Percentiles rank a stretch among this genome's conserved stretches.
phyloP scores from a whole-genome alignment of 129 eudicot genomes.

The Kitagawia praeruptora region DNA sequence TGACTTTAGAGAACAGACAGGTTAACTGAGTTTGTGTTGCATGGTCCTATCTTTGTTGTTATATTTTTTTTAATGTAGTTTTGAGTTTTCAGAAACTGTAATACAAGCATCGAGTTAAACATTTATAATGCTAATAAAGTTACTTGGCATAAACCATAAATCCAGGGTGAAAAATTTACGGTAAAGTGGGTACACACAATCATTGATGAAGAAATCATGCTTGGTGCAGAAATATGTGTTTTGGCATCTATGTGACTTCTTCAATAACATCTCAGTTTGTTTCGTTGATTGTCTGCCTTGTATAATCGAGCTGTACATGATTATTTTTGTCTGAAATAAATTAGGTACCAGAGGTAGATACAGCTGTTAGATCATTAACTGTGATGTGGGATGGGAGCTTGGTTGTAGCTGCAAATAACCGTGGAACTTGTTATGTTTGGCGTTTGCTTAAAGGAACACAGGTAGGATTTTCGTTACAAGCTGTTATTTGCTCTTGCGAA shows the following conservation, averaged over 20 bases:
- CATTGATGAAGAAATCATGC: background rate
- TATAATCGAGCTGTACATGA: background rate
- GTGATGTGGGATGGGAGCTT: slow-evolving; percentile 99
- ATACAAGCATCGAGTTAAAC: background rate
- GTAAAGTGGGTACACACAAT: background rate
- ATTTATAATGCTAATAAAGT: background rate
- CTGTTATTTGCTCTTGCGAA: background rate
- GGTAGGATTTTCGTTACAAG: slow-evolving; percentile 21
- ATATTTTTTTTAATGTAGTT: background rate
- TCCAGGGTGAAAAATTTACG: background rate
- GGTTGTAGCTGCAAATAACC: slow-evolving; percentile 95
- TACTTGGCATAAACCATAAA: background rate
- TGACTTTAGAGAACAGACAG: background rate
- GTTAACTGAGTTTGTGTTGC: background rate
- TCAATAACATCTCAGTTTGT: background rate
- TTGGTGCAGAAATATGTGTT: background rate
- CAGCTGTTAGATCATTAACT: slow-evolving; percentile 89
- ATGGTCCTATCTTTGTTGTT: background rate
- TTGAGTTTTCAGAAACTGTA: background rate
- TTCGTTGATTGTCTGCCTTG: background rate
- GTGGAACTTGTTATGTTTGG: slow-evolving; percentile 96
- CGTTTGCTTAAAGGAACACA: slow-evolving; percentile 85
- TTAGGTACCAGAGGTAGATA: slow-evolving; percentile 98
- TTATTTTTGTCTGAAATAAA: background rate
- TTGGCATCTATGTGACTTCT: background rate